phyloP scores from a whole-genome alignment of 192 early-diverging fungal genomes.

The Tieghemiomyces parasiticus region DNA sequence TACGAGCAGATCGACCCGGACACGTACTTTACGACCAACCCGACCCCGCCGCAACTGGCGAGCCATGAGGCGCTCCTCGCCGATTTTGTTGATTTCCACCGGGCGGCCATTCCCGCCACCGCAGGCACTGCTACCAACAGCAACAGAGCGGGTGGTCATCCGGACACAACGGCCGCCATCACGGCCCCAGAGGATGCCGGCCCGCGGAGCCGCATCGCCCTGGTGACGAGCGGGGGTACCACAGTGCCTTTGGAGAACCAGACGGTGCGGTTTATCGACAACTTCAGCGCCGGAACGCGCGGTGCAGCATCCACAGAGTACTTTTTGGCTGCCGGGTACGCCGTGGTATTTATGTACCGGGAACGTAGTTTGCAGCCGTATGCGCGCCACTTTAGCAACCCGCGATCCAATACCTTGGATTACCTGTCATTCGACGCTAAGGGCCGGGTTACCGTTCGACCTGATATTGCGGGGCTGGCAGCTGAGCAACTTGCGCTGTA shows the following conservation, averaged over 20 bases:
- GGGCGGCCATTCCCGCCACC: conserved; percentile 7
- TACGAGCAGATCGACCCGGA: conserved; percentile 42
- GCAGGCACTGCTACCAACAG: not conserved
- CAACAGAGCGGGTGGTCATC: no score
- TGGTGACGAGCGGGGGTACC: conserved; percentile 90
- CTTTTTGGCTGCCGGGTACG: conserved; percentile 76
- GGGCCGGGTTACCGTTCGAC: conserved; percentile 41
- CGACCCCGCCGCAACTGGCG: conserved; percentile 43
- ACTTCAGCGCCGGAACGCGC: conserved; percentile 92
- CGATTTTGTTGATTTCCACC: conserved; percentile 41
- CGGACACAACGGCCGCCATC: no score
- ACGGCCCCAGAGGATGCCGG: not conserved
- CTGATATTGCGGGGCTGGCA: no score
- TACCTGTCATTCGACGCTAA: conserved; percentile 50
- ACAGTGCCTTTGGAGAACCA: conserved; percentile 89
- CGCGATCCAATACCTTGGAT: conserved; percentile 60
- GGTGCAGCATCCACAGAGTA: conserved; percentile 94
- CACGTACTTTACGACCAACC: conserved; percentile 58
- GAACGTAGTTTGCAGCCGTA: conserved; percentile 90
- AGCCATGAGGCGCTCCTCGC: conserved; percentile 37
- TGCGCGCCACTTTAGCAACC: conserved; percentile 77
- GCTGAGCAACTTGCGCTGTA: conserved; percentile 41
- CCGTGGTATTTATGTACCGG: conserved; percentile 90
- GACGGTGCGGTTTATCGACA: conserved; percentile 98
- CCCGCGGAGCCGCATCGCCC: conserved; percentile 53